These are phyloP conservation scores for Boletus sp. DNA, from an alignment of 768 basidiomycete species.

Conservation along the genomic window DNA sequence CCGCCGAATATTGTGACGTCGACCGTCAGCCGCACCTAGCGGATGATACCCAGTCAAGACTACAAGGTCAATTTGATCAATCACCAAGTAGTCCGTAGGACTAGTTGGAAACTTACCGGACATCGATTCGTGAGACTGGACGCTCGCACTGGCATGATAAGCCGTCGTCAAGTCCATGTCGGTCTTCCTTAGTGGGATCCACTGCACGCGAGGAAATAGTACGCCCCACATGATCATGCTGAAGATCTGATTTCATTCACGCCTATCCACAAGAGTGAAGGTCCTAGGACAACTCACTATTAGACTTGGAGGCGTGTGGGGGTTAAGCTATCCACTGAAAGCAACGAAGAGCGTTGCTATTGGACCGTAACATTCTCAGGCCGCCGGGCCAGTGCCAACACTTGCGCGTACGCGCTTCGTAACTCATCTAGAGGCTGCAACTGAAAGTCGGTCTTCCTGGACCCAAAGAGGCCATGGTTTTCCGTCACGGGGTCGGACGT, in stretches of 20 bases:
- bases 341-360: not conserved
- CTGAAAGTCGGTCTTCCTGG: not conserved
- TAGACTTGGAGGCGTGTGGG: not conserved
- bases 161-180: not conserved
- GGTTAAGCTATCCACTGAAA: not conserved
- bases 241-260: not conserved
- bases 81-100: not conserved
- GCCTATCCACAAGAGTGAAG: not conserved
- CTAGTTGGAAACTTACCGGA: constrained; percentile 4
- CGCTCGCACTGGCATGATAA: not conserved
- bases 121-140: not conserved
- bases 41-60: not conserved
- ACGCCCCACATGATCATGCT: not conserved
- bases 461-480: no score
- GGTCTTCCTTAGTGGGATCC: not conserved
- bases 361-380: not conserved
- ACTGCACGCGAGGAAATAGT: not conserved
- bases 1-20: constrained; percentile 1
- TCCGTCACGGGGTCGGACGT: no score
- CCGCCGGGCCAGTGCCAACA: not conserved
- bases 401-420: not conserved
- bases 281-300: not conserved
- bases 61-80: not conserved
- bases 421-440: not conserved
- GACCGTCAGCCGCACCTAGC: constrained; percentile 14